Conservation (phyloP, 2,329 filamentous ascomycete species). For the Diaporthe amygdali region DNA sequence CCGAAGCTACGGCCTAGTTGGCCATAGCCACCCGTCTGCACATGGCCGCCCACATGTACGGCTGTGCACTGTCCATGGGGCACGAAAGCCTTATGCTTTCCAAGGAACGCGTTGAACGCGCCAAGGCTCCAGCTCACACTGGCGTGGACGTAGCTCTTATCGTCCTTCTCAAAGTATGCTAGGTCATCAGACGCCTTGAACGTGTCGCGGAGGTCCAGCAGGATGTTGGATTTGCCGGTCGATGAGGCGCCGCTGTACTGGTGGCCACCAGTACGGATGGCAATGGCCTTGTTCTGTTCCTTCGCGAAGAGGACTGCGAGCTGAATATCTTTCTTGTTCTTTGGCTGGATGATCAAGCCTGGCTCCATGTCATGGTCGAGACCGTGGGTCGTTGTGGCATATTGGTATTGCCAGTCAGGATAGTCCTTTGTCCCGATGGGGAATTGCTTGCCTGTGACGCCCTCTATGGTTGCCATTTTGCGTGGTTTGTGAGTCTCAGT, state of each 20-base stretch:
- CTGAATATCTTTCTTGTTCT: slow-evolving; percentile 47
- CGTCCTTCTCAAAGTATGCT: slow-evolving; percentile 38
- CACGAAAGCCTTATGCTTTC: slow-evolving; percentile 46
- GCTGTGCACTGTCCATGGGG: slow-evolving; percentile 51
- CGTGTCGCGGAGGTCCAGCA: slow-evolving; percentile 48
- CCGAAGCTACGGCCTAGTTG: slow-evolving; percentile 55
- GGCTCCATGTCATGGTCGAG: slow-evolving; percentile 49
- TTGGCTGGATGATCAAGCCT: slow-evolving; percentile 48
- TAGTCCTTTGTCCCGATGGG: neutral
- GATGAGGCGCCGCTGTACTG: slow-evolving; percentile 57
- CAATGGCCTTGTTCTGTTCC: slow-evolving; percentile 45
- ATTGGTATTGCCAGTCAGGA: slow-evolving; percentile 43
- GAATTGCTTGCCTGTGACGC: slow-evolving; percentile 16
- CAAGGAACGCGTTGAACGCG: slow-evolving; percentile 48
- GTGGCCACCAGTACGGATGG: slow-evolving; percentile 53
- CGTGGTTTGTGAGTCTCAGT: fast-evolving
- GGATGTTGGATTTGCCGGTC: slow-evolving; percentile 48
- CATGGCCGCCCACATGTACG: slow-evolving; percentile 52
- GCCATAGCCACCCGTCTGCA: slow-evolving; percentile 53
- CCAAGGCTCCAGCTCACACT: slow-evolving; percentile 48
- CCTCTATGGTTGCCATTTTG: slow-evolving; percentile 18
- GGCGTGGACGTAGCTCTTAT: slow-evolving; percentile 41
- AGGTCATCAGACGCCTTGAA: slow-evolving; percentile 40
- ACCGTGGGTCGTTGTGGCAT: slow-evolving; percentile 48
- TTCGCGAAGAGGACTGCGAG: slow-evolving; percentile 46